Conservation (phyloP, 2,329 filamentous ascomycete species). For the Fusarium nanum region DNA sequence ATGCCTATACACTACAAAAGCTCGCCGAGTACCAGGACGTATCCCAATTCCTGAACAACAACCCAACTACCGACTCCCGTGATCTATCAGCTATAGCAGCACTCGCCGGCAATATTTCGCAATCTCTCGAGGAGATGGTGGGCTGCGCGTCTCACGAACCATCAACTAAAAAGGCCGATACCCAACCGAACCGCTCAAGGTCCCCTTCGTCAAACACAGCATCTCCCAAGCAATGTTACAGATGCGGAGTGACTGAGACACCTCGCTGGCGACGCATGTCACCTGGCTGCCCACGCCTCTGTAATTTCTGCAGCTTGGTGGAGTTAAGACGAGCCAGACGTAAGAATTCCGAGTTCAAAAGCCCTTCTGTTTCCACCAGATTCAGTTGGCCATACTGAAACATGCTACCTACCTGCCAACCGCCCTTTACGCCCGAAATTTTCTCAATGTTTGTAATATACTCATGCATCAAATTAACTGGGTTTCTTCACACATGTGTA, state of each 20-base stretch:
- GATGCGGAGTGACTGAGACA: not conserved
- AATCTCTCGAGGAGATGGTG: not conserved
- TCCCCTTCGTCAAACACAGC: not conserved
- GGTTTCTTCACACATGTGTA: no score
- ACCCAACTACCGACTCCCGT: no score
- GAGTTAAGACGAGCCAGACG: not conserved
- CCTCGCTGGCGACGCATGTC: not conserved
- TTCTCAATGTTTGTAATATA: not conserved
- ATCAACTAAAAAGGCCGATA: no score
- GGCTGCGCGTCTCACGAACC: no score
- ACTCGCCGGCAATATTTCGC: not conserved
- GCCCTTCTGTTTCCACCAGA: not conserved
- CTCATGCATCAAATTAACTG: no score
- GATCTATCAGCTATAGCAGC: not conserved
- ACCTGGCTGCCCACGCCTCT: not conserved
- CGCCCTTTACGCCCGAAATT: no score
- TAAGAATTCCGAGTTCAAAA: accelerated
- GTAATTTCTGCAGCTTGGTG: not conserved
- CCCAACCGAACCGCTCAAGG: not conserved
- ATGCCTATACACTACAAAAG: not conserved
- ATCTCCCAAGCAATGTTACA: not conserved
- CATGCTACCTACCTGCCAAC: no score
- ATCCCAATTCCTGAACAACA: not conserved
- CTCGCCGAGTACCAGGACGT: not conserved
- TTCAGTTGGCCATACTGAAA: not conserved